These are phyloP conservation scores for Terfezia claveryi DNA, from an alignment of 495 filamentous ascomycete species.

Conservation along the genomic window DNA sequence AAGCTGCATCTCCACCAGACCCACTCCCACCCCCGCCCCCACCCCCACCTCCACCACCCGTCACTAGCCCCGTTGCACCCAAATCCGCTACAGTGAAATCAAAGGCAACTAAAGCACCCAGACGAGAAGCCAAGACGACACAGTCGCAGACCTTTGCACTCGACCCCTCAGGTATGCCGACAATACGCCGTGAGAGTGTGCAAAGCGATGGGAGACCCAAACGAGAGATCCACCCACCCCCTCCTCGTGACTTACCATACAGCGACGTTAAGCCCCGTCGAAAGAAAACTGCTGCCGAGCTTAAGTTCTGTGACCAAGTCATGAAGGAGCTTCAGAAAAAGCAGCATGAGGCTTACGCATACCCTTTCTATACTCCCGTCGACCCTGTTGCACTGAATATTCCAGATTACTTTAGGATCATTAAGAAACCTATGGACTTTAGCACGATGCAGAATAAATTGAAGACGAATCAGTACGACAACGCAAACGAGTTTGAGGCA, in stretches of 20 bases:
- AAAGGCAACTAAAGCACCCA: constrained; percentile 12
- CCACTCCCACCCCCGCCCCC: constrained; percentile 4
- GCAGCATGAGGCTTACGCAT: constrained; percentile 40
- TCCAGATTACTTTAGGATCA: constrained; percentile 72
- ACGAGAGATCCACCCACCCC: constrained; percentile 79
- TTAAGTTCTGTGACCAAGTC: constrained; percentile 72
- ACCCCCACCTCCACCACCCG: constrained; percentile 19
- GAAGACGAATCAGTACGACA: constrained; percentile 58
- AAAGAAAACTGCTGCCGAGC: constrained; percentile 75
- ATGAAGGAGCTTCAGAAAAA: constrained; percentile 55
- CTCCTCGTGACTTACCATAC: constrained; percentile 68
- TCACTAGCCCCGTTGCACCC: constrained; percentile 14
- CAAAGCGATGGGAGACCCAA: constrained; percentile 62
- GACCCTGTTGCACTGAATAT: constrained; percentile 91
- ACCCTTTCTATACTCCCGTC: constrained; percentile 58
- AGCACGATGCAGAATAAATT: constrained; percentile 55
- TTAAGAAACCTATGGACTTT: constrained; percentile 94
- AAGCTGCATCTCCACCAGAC: constrained; percentile 5
- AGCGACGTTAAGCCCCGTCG: constrained; percentile 61
- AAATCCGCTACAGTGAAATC: background rate
- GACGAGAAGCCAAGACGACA: constrained; percentile 20
- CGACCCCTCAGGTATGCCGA: constrained; percentile 59
- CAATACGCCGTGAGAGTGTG: constrained; percentile 76
- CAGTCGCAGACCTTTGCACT: constrained; percentile 50
- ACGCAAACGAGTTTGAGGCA: constrained; percentile 59